These are phyloP conservation scores for Saussurea involucrata DNA, from an alignment of 129 eudicot species.

Conservation along the genomic window DNA sequence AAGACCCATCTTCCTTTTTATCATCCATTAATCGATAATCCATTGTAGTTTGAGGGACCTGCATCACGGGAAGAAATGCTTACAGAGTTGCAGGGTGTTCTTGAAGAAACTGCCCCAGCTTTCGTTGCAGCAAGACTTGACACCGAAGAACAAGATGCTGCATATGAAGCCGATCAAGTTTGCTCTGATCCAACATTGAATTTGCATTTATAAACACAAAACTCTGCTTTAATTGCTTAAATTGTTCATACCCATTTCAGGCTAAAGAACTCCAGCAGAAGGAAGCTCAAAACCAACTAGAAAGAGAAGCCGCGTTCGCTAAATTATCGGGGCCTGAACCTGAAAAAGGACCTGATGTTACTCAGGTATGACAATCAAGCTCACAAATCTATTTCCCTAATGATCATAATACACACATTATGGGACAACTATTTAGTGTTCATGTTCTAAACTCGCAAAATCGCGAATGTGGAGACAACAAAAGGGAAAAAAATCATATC, in stretches of 20 bases:
- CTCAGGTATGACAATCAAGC: slow-evolving; percentile 46
- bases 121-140: slow-evolving; percentile 69
- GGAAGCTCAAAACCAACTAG: slow-evolving; percentile 58
- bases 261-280: slow-evolving; percentile 60
- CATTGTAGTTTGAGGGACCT: slow-evolving; percentile 72
- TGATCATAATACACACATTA: background rate
- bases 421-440: background rate
- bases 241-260: slow-evolving; percentile 33
- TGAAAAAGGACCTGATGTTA: slow-evolving; percentile 76
- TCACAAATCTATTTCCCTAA: background rate
- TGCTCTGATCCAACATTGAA: background rate
- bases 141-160: slow-evolving; percentile 81
- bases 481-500: background rate
- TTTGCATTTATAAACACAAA: background rate
- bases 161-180: slow-evolving; percentile 81
- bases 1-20: background rate
- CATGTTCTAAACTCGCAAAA: background rate
- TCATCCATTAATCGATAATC: background rate
- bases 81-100: slow-evolving; percentile 58
- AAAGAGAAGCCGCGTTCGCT: slow-evolving; percentile 58
- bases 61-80: slow-evolving; percentile 68
- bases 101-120: slow-evolving; percentile 64
- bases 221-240: background rate
- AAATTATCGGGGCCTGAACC: slow-evolving; percentile 62
- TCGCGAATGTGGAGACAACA: background rate